Evolutionary conservation across 192 early-diverging fungal species (phyloP).

Genomic region (Lunasporangiospora selenospora): DNA sequence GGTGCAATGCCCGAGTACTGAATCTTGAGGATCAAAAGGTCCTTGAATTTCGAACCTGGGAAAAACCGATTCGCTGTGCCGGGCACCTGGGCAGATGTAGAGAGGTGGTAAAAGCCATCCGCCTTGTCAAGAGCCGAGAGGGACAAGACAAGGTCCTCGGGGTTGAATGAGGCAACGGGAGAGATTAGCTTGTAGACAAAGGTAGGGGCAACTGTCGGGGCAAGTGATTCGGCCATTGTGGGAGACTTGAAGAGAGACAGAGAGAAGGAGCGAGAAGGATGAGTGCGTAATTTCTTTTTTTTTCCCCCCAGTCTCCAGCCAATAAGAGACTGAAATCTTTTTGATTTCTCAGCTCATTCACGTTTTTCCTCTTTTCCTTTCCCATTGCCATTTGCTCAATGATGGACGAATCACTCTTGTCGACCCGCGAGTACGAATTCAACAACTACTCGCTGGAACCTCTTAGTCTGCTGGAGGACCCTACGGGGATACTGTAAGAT

Average conservation of each 20-base stretch:
- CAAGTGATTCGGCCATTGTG: constrained; percentile 29
- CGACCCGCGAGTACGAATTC: constrained; percentile 42
- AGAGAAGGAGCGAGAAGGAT: background rate
- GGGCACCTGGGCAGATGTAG: constrained; percentile 27
- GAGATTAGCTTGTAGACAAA: constrained; percentile 46
- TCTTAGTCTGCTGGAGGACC: constrained; percentile 36
- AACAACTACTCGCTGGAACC: constrained; percentile 19
- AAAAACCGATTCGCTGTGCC: constrained; percentile 45
- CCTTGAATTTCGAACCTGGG: constrained; percentile 16
- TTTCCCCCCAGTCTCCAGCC: too few species aligned
- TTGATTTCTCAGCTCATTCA: background rate
- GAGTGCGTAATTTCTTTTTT: background rate
- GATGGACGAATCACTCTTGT: constrained; percentile 7
- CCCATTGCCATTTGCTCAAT: too few species aligned
- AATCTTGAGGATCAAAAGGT: constrained; percentile 43
- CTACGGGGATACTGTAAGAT: constrained; percentile 31
- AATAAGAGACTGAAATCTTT: too few species aligned
- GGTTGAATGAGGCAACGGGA: constrained; percentile 16
- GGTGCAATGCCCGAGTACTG: constrained; percentile 15
- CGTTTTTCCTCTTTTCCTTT: background rate
- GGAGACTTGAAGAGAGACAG: background rate
- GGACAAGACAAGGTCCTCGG: constrained; percentile 20
- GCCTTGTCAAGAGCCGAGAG: constrained; percentile 35
- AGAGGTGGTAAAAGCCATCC: constrained; percentile 48
- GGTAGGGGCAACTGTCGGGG: constrained; percentile 11